Conservation (phyloP, 1,139 yeast species). For the Debaryomycetaceae sp. region DNA sequence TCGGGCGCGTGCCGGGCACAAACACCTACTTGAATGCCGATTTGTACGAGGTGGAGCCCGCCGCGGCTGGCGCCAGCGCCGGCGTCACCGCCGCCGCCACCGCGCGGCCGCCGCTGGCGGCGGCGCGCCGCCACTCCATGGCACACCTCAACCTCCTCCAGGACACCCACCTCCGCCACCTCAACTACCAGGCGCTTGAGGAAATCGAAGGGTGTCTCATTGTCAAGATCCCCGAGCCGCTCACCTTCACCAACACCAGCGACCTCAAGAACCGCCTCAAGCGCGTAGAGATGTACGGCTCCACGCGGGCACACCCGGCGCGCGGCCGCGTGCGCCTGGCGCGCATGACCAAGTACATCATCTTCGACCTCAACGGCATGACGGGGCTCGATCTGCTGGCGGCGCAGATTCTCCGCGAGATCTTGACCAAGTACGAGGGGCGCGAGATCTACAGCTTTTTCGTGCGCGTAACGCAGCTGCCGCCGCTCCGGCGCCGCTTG, state of each 20-base stretch:
- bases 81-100: not conserved
- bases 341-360: constrained; percentile 58
- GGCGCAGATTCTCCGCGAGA: constrained; percentile 64
- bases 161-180: constrained; percentile 33
- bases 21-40: constrained; percentile 78
- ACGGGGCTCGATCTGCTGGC: constrained; percentile 85
- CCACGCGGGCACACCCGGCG: constrained; percentile 81
- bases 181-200: constrained; percentile 46
- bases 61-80: constrained; percentile 6
- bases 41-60: constrained; percentile 15
- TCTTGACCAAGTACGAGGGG: constrained; percentile 49
- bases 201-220: constrained; percentile 84
- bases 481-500: constrained; percentile 26
- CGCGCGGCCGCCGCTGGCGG: constrained; percentile 1
- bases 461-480: constrained; percentile 53
- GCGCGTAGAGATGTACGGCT: constrained; percentile 81
- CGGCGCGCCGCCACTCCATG: not conserved
- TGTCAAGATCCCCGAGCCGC: constrained; percentile 86
- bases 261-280: constrained; percentile 73
- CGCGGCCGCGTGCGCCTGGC: constrained; percentile 52
- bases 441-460: constrained; percentile 62
- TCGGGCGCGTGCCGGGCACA: constrained; percentile 79
- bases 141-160: constrained; percentile 17
- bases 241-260: constrained; percentile 86
- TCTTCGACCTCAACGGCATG: constrained; percentile 86